These are phyloP conservation scores for Tolypocladium paradoxum DNA, from an alignment of 2,329 filamentous ascomycete species.

Conservation along the genomic window DNA sequence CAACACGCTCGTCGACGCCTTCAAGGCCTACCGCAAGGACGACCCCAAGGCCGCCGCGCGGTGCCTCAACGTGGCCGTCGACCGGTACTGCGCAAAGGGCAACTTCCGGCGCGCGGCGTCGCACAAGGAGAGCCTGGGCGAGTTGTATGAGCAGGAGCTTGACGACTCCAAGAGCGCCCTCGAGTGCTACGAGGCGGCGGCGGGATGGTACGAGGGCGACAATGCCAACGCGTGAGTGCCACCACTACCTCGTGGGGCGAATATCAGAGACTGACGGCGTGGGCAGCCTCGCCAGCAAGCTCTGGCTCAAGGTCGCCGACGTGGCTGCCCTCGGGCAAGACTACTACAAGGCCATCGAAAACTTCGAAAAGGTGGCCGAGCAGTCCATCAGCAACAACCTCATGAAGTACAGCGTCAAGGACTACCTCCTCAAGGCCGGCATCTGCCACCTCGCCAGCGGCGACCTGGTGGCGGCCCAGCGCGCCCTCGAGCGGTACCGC, in stretches of 20 bases:
- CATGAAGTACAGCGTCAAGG: conserved; percentile 89
- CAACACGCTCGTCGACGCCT: conserved; percentile 79
- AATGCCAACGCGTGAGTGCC: conserved; percentile 65
- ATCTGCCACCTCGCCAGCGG: conserved; percentile 71
- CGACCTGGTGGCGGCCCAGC: conserved; percentile 68
- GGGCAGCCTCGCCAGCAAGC: conserved; percentile 74
- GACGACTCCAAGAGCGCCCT: conserved; percentile 69
- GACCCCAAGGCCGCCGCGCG: conserved; percentile 74
- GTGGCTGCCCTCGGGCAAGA: conserved; percentile 71
- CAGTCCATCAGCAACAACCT: conserved; percentile 78
- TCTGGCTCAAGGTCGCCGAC: conserved; percentile 86
- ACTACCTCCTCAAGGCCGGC: conserved; percentile 89
- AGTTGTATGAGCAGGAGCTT: conserved; percentile 74
- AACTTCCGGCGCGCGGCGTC: conserved; percentile 86
- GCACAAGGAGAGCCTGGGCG: conserved; percentile 80
- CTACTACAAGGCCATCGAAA: conserved; percentile 72
- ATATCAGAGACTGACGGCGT: background rate
- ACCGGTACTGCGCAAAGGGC: conserved; percentile 78
- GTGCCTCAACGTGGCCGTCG: conserved; percentile 68
- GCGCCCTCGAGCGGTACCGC: conserved; percentile 72
- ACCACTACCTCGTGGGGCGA: background rate
- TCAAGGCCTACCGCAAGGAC: conserved; percentile 86
- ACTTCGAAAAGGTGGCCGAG: conserved; percentile 75
- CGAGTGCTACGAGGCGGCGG: conserved; percentile 75
- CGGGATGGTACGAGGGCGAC: conserved; percentile 81